Evolutionary conservation across 805 yeast species (phyloP).

Genomic region (Saturnispora bothae): DNA sequence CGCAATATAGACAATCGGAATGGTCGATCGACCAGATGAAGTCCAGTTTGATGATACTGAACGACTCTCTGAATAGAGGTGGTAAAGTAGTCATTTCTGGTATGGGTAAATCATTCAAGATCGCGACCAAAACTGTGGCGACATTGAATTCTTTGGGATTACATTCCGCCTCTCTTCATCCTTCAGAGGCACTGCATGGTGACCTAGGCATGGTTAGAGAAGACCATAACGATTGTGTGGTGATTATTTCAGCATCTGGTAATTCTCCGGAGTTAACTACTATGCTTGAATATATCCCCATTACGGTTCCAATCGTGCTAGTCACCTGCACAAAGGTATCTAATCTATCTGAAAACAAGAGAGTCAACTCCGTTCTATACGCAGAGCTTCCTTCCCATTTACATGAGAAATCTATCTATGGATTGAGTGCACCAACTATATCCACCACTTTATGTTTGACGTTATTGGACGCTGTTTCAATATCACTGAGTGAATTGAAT

Average conservation of each 20-base stretch:
- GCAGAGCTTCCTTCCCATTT: conserved; percentile 52
- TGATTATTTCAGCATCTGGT: conserved; percentile 73
- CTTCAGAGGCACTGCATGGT: conserved; percentile 84
- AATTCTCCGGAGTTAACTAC: conserved; percentile 64
- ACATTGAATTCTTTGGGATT: conserved; percentile 74
- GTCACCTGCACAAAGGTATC: conserved; percentile 57
- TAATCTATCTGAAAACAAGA: conserved; percentile 39
- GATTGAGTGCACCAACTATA: conserved; percentile 80
- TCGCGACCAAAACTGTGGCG: conserved; percentile 69
- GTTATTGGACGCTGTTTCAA: conserved; percentile 66
- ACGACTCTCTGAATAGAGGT: conserved; percentile 32
- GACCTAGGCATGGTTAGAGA: conserved; percentile 66
- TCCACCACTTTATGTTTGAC: conserved; percentile 70
- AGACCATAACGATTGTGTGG: conserved; percentile 42
- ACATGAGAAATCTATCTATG: conserved; percentile 56
- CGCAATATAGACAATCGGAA: conserved; percentile 35
- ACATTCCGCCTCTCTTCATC: conserved; percentile 60
- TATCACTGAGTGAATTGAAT: conserved; percentile 62
- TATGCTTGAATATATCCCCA: conserved; percentile 48
- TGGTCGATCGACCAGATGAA: conserved; percentile 37
- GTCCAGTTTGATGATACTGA: conserved; percentile 33
- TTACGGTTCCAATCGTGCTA: conserved; percentile 42
- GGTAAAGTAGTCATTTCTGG: conserved; percentile 75
- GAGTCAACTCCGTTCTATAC: conserved; percentile 41
- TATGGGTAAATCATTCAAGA: conserved; percentile 76